Base-by-base conservation (phyloP, 78 protist species). In the Emiliania huxleyi region DNA sequence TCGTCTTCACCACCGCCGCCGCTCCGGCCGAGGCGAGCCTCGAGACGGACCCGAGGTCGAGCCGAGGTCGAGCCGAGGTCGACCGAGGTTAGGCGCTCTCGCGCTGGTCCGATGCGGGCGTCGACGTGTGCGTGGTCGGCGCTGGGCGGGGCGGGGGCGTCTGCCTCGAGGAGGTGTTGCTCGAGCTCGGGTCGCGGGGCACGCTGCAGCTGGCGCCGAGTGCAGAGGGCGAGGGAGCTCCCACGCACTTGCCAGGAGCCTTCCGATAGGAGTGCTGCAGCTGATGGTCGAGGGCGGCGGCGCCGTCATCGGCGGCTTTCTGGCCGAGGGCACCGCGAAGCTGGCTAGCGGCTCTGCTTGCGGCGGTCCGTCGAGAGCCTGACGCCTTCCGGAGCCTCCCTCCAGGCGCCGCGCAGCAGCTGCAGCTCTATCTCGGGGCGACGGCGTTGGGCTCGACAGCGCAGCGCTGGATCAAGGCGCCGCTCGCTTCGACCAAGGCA, bases 231-330 rank as follows among this genome's bases (percentile, higher is more conserved):
- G n/a, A n/a, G n/a, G n/a, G n/a, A n/a, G n/a, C n/a, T n/a, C n/a
- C n/a, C n/a, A n/a, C n/a, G n/a, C n/a, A n/a, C n/a, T n/a, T n/a
- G n/a, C n/a, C n/a, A n/a, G n/a, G n/a, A n/a, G n/a, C n/a, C n/a
- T n/a, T n/a, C n/a, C n/a, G n/a, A n/a, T n/a, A n/a, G 85, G 83
- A 4, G 8, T 91, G 45, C 0, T 91, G 23, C 93, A 91, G 45
- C 43, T 43, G 37, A 91, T 91, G 93, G 46, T 69, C 49, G 93
- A 91, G 49, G 93, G 93, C 45, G 93, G 93, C 26, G 85, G 85
- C 6, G 35, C 46, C 23, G n/a, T 91, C 19, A 85, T 33, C 23
- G 45, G 83, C 49, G 0, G 37, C 29, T 71, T 91, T 11, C 40
- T 91, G 40, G 18, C 18, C 3, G n/a, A 29, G 12, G 56, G 5